Evolutionary conservation across 176 grass and related monocot species (phyloP).

Genomic region (Puya raimondii): DNA sequence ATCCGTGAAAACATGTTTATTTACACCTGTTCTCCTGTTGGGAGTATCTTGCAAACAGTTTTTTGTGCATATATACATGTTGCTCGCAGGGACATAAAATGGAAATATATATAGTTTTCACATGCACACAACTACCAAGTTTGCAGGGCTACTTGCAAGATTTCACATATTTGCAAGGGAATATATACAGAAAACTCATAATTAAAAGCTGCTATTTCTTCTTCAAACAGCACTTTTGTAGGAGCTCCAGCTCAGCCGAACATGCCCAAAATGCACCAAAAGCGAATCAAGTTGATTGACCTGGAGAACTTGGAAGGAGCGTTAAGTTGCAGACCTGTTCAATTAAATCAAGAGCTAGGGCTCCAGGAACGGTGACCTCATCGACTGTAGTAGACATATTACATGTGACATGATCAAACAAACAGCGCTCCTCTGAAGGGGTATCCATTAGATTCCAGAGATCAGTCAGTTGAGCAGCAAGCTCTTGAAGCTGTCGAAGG

Average conservation of each 20-base stretch:
- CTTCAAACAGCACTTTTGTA: background rate
- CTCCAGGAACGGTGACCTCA: conserved; percentile 59
- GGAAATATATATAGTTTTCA: too few species aligned
- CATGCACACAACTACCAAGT: too few species aligned
- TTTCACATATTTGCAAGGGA: too few species aligned
- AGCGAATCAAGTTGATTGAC: conserved; percentile 3
- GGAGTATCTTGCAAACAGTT: too few species aligned
- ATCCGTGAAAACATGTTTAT: too few species aligned
- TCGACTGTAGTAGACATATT: conserved; percentile 56
- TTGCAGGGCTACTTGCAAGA: too few species aligned
- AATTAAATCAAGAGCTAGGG: conserved; percentile 70
- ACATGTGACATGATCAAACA: conserved; percentile 65
- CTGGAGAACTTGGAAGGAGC: conserved; percentile 11
- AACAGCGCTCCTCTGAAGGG: conserved; percentile 36
- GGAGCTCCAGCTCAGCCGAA: too few species aligned
- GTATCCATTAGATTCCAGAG: conserved; percentile 95
- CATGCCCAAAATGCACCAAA: background rate
- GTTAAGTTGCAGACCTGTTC: conserved; percentile 46
- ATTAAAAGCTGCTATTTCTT: too few species aligned
- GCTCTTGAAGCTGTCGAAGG: conserved; percentile 67
- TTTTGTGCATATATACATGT: too few species aligned
- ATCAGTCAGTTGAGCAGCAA: conserved; percentile 66
- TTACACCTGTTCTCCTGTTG: too few species aligned
- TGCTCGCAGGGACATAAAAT: too few species aligned
- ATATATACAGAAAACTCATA: too few species aligned